These are phyloP conservation scores for Metschnikowia colocasiae DNA, from an alignment of 805 yeast genomes.

Conservation along the genomic window DNA sequence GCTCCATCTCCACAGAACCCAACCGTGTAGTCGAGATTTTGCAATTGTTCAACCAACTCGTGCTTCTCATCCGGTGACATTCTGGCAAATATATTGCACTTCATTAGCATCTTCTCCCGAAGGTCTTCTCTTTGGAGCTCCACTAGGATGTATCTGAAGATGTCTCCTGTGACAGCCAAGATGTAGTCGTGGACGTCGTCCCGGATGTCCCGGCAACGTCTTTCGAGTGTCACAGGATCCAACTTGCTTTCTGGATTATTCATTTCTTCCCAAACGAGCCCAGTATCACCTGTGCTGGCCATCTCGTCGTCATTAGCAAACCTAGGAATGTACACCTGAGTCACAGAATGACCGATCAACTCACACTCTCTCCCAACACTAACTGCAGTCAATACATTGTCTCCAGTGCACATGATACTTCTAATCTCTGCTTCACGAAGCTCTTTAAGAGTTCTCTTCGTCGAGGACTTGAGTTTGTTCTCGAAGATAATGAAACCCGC, in stretches of 20 bases:
- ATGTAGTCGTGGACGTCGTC: constrained; percentile 42
- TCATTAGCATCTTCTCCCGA: constrained; percentile 60
- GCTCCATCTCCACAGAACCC: constrained; percentile 99
- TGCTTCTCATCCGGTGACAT: constrained; percentile 99
- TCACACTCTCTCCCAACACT: constrained; percentile 88
- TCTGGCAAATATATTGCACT: constrained; percentile 80
- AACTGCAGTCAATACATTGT: constrained; percentile 88
- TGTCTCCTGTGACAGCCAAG: constrained; percentile 89
- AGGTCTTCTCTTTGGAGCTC: constrained; percentile 39
- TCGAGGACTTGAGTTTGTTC: constrained; percentile 74
- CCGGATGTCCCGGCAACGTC: constrained; percentile 28
- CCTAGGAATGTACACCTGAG: constrained; percentile 51
- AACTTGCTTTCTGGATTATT: constrained; percentile 52
- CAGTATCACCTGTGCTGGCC: constrained; percentile 27
- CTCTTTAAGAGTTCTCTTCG: constrained; percentile 56
- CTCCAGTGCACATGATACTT: constrained; percentile 97
- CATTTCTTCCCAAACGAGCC: constrained; percentile 65
- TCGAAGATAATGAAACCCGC: constrained; percentile 91
- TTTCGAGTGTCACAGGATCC: constrained; percentile 61
- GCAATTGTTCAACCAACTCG: constrained; percentile 85
- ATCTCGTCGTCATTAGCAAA: constrained; percentile 37
- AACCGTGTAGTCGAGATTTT: constrained; percentile 81
- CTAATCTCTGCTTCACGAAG: constrained; percentile 69
- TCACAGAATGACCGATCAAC: constrained; percentile 45
- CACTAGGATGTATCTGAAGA: constrained; percentile 73